These are phyloP conservation scores for Leucosporidium scottii DNA, from an alignment of 768 basidiomycete genomes.

Conservation along the genomic window DNA sequence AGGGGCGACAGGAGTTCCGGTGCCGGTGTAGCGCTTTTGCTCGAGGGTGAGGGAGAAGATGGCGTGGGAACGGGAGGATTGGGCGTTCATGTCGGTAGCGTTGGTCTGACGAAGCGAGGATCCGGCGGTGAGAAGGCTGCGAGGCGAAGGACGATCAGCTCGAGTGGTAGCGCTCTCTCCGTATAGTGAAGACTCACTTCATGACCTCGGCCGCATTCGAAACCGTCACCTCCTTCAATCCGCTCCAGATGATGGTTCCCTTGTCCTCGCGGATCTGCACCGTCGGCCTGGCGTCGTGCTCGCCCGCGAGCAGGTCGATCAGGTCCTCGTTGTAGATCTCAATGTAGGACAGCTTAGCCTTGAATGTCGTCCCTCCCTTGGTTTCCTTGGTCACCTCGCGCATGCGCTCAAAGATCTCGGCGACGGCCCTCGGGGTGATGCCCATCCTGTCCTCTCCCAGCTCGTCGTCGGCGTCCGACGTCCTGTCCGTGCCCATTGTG, in stretches of 20 bases:
- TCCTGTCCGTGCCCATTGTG: constrained; percentile 93
- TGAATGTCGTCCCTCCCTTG: constrained; percentile 44
- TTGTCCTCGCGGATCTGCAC: constrained; percentile 97
- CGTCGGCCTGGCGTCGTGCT: constrained; percentile 58
- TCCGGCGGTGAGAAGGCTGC: constrained; percentile 77
- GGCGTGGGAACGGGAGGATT: constrained; percentile 95
- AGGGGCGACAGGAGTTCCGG: constrained; percentile 56
- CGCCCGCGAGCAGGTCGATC: constrained; percentile 79
- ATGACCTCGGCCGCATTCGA: constrained; percentile 79
- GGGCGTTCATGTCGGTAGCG: constrained; percentile 98
- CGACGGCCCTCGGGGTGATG: constrained; percentile 89
- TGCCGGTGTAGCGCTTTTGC: constrained; percentile 77
- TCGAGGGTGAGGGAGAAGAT: constrained; percentile 94
- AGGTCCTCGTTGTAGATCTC: constrained; percentile 99
- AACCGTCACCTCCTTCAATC: constrained; percentile 86
- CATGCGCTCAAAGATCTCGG: constrained; percentile 72
- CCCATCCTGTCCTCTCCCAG: constrained; percentile 54
- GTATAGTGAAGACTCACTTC: constrained; percentile 55
- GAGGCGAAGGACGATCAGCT: background rate
- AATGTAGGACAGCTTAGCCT: constrained; percentile 73
- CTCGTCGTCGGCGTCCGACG: constrained; percentile 38
- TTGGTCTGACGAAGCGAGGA: constrained; percentile 87
- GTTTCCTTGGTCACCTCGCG: constrained; percentile 66
- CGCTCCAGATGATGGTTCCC: constrained; percentile 95
- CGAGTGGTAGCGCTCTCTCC: background rate